Evolutionary conservation across 371 early-diverging fungal genomes (phyloP), one percentile per base, ranked within the genome.

Genomic region (Mortierella polycephala): DNA sequence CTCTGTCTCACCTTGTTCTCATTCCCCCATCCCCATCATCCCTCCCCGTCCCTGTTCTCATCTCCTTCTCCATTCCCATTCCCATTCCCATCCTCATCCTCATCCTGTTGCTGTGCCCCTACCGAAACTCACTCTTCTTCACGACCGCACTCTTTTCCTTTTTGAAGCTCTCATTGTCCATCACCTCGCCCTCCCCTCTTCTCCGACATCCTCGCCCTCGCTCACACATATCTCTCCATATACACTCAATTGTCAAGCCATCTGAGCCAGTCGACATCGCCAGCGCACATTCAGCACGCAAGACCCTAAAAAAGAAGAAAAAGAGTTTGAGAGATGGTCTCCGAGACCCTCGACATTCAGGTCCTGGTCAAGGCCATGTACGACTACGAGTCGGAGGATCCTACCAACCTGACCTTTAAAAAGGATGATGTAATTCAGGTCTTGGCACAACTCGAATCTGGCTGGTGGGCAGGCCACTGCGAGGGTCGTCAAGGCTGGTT

Each of bases 401-500:
- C 88, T 37, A 76, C 76, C 30, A 76, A 91, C 55, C 84, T 97
- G 65, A 88, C 92, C 16, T 95, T 97, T 72, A 85, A 87, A 58
- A 84, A 90, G 69, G 93, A 92, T 60, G 95, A 93, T 67, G 83
- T 94, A 55, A 92, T 97, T 74, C 89, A 93, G 67, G 96, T 97
- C 0, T 83, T 93, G 30, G 88, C 90, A 5, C 89, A 93, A 64
- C 88, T 95, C 51, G 91, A 93, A 63, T 91, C 94, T 2, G 97
- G 97, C 10, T 96, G 97, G 97, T 97, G 97, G 97, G 94, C 95
- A 64, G 94, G 94, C 45, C 82, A 83, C 50, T 89, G 88, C 62
- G 85, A 87, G 62, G 90, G 86, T 60, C 81, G 83, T 54, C 86
- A 90, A 63, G 96, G 96, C 14, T 96, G 96, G 96, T 96, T 96